Evolutionary conservation across 225 moss, liverwort and hornwort species (phyloP), one percentile per base, ranked within the genome.

Genomic region (Neckera pumila): DNA sequence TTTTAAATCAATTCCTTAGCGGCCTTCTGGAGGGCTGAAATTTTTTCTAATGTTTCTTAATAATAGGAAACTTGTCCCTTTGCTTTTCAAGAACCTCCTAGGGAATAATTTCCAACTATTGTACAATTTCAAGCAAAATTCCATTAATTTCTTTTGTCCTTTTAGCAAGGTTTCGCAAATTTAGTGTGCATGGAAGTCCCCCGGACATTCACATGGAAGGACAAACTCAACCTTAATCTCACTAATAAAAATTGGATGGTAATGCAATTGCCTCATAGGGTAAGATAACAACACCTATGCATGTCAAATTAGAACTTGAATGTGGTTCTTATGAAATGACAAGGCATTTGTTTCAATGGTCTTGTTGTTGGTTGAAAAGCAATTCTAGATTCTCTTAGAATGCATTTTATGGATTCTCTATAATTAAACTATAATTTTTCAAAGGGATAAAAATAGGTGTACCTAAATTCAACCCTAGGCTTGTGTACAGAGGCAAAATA

Each of bases 261-360:
- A 1, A 12, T 40, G 3, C 3, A 40, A 0, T 18, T 58, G 8
- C 17, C 0, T 77, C 6, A 15, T 9, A 10, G 1, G 0, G 0
- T 56, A 54, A n/a, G 14, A 15, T 36, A 77, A 54, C 0, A n/a
- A 14, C 1, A 76, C 3, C 10, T 5, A 77, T 23, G 23, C 0
- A 0, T 1, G 0, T 54, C 0, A 1, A 77, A n/a, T 6, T 54
- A 23, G 2, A 2, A 0, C 2, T 56, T 26, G 16, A 56, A 1
- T 0, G 10, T n/a, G 11, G 0, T 57, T 38, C 26, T n/a, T n/a
- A 38, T 53, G 12, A 51, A 33, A 30, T 30, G 7, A 18, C 18
- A 74, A 45, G 2, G 45, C 8, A 21, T 20, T 56, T 57, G 2
- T 26, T 56, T 56, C 8, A 45, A 2, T 51, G 5, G 4, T 26